Conservation (phyloP, 768 basidiomycete species). For the Fomitopsis pulvina region DNA sequence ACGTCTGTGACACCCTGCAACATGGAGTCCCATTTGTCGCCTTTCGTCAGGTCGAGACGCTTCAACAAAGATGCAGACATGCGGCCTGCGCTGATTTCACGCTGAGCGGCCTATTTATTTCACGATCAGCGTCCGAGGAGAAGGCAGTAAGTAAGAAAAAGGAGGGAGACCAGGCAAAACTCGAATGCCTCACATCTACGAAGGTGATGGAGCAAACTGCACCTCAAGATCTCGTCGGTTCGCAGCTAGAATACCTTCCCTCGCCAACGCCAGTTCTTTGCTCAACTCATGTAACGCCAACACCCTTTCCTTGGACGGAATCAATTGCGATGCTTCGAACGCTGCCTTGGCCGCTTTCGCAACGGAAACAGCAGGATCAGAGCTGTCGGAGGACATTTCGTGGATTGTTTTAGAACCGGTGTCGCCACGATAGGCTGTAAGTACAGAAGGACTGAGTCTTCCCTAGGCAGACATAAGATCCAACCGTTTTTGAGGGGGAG, state of each 20-base stretch:
- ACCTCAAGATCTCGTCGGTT: constrained; percentile 81
- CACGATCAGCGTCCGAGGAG: not conserved
- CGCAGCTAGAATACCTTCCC: constrained; percentile 66
- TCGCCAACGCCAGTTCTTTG: constrained; percentile 55
- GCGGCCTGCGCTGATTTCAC: constrained; percentile 73
- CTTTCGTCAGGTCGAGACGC: constrained; percentile 69
- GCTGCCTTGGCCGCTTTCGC: constrained; percentile 77
- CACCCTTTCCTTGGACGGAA: constrained; percentile 61
- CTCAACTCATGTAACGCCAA: constrained; percentile 67
- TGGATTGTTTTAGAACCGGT: no score
- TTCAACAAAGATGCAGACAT: constrained; percentile 83
- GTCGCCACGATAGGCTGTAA: no score
- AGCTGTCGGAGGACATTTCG: not conserved
- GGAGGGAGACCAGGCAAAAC: not conserved
- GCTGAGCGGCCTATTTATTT: constrained; percentile 55
- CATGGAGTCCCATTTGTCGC: constrained; percentile 94
- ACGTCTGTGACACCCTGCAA: constrained; percentile 87
- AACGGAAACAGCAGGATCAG: constrained; percentile 40
- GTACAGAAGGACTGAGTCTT: no score
- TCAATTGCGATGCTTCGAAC: constrained; percentile 82
- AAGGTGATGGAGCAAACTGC: constrained; percentile 12
- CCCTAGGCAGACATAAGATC: no score
- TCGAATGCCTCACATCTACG: not conserved
- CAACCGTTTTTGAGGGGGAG: no score
- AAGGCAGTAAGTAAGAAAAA: not conserved